Base-by-base conservation (phyloP, 768 basidiomycete genomes). In the Boletus eberwhitei region DNA sequence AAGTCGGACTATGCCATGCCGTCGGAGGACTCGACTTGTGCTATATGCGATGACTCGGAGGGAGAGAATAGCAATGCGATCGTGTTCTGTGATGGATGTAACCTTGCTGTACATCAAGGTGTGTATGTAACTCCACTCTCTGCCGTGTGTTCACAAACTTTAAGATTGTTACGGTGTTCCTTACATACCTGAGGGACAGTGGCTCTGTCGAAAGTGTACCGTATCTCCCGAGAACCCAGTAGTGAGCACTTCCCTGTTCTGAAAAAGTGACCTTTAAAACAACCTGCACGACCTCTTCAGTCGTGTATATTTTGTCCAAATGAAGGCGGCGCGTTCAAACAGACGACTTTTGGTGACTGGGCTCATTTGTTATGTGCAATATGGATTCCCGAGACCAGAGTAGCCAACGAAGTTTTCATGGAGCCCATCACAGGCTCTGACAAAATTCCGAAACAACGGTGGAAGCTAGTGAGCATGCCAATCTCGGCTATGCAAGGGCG, bases 81-180 rank as follows among this genome's bases (percentile, higher is more conserved):
- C 62, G 95, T 99, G 6, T 99, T 99, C 66, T 99, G 97, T 69
- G 97, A 99, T 68, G 97, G 96, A 0, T 99, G 97, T 70, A 98
- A 98, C 71, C 75, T 99, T 26, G 97, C 97, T 11, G 97, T 99
- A n/a, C 97, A 99, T 75, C 97, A 99, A 81, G 95, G 95, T 90
- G 55, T 50, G 80, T 61, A n/a, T 36, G 4, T 17, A 26, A 12
- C 46, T 16, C 16, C 5, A 17, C 8, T 8, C 17, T 46, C 44
- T 48, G 39, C 17, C 29, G n/a, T 31, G 37, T 49, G 19, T 48
- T 29, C 57, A 64, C 54, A 65, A 35, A 8, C n/a, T 40, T 34
- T 3, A 59, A 97, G 97, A 99, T 68, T 99, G 97, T 66, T 99
- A 99, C 65, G 97, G 97, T 19, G 93, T 99, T 2, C 97, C 97